Conservation (phyloP, 2,329 filamentous ascomycete species). For the Paraphaeosphaeria sporulosa region DNA sequence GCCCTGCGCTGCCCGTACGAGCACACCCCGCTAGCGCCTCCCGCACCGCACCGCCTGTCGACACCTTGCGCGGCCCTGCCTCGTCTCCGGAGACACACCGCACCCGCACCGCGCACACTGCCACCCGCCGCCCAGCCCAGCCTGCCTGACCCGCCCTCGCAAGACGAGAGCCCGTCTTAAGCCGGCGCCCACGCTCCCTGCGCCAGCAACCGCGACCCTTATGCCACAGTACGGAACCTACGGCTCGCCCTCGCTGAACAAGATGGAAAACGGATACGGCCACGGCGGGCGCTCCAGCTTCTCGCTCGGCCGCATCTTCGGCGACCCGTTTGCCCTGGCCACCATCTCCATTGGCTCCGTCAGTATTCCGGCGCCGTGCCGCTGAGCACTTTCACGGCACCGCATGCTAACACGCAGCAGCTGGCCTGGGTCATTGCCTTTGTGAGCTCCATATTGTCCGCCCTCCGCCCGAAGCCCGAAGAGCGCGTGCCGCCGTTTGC, state of each 20-base stretch:
- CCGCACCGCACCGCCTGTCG: background rate
- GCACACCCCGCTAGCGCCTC: background rate
- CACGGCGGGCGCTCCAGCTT: slow-evolving; percentile 61
- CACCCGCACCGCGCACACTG: slow-evolving; percentile 18
- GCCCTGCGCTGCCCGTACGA: background rate
- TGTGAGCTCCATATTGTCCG: slow-evolving; percentile 80
- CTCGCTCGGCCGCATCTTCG: slow-evolving; percentile 86
- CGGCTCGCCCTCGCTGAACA: slow-evolving; percentile 75
- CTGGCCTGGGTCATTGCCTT: slow-evolving; percentile 96
- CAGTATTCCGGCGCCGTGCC: slow-evolving; percentile 55
- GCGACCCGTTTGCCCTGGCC: slow-evolving; percentile 94
- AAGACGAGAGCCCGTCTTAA: slow-evolving; percentile 12
- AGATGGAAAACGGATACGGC: slow-evolving; percentile 76
- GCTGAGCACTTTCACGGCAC: slow-evolving; percentile 23
- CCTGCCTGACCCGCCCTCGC: background rate
- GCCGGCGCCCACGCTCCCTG: slow-evolving; percentile 24
- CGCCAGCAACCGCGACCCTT: background rate
- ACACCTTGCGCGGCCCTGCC: slow-evolving; percentile 22
- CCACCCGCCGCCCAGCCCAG: background rate
- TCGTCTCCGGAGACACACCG: no score
- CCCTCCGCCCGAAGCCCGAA: slow-evolving; percentile 70
- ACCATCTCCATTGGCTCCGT: slow-evolving; percentile 92
- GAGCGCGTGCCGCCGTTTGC: slow-evolving; percentile 61
- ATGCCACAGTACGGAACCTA: slow-evolving; percentile 80
- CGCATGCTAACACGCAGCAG: slow-evolving; percentile 58